These are phyloP conservation scores for Hexamita inflata DNA, from an alignment of 208 protist species.

Conservation along the genomic window DNA sequence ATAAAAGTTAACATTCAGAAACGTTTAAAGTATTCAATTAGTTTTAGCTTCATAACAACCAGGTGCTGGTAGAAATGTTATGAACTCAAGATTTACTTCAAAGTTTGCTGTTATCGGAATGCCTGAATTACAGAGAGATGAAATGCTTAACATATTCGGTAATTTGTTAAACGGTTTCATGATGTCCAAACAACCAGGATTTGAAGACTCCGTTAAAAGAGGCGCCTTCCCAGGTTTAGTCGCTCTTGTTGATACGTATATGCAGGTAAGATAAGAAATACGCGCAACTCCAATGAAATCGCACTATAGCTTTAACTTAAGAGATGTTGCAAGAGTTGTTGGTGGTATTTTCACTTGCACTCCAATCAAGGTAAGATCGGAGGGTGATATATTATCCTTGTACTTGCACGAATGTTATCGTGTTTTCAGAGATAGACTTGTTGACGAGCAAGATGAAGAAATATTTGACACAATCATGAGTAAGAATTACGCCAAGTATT, in stretches of 20 bases:
- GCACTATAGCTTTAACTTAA: conserved; percentile 91
- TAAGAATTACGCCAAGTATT: conserved; percentile 25
- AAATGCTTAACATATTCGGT: conserved; percentile 70
- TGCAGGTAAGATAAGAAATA: conserved; percentile 64
- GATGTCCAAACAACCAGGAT: conserved; percentile 46
- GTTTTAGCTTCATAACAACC: conserved; percentile 72
- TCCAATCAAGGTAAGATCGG: conserved; percentile 55
- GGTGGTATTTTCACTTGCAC: conserved; percentile 65
- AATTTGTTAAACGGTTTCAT: conserved; percentile 67
- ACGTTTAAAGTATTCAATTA: conserved; percentile 44
- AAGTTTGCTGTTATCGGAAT: conserved; percentile 76
- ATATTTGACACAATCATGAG: conserved; percentile 58
- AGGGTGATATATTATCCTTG: conserved; percentile 54
- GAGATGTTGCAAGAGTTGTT: conserved; percentile 72
- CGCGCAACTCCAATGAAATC: conserved; percentile 84
- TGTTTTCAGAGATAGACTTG: conserved; percentile 78
- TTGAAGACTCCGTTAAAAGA: conserved; percentile 41
- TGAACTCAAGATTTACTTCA: conserved; percentile 69
- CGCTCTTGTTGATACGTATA: conserved; percentile 72
- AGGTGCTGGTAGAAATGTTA: conserved; percentile 72
- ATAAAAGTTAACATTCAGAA: not conserved
- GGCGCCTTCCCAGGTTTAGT: conserved; percentile 55
- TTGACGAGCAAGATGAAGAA: conserved; percentile 66
- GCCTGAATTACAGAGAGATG: conserved; percentile 65
- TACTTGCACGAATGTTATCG: conserved; percentile 77